phyloP scores from a whole-genome alignment of 352 stramenopile genomes.

The Phytopythium mirpurense region DNA sequence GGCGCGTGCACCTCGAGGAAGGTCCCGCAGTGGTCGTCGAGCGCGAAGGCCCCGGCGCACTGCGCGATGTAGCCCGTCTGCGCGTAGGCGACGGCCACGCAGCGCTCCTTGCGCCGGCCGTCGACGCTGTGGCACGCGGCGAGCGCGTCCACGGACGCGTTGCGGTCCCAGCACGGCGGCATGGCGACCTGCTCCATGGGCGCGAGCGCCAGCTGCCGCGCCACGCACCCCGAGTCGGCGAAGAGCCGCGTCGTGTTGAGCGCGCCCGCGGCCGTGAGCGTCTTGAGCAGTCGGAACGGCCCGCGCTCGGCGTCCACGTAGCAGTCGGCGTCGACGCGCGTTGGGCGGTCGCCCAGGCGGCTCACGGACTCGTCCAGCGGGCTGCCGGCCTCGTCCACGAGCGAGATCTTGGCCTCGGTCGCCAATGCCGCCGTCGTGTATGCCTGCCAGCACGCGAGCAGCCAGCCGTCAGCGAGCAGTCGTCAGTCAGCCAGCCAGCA shows the following conservation, averaged over 20 bases:
- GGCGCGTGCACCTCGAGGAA: constrained; percentile 83
- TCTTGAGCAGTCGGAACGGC: constrained; percentile 61
- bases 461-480: too few species aligned
- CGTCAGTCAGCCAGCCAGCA: neutral
- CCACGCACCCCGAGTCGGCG: constrained; percentile 49
- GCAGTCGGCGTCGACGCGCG: constrained; percentile 66
- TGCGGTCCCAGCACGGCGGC: constrained; percentile 83
- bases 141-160: constrained; percentile 65
- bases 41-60: constrained; percentile 56
- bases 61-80: constrained; percentile 75
- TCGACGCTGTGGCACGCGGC: constrained; percentile 60
- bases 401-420: constrained; percentile 48
- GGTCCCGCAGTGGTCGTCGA: constrained; percentile 79
- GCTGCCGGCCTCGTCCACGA: constrained; percentile 63
- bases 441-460: constrained; percentile 13
- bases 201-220: constrained; percentile 37
- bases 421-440: constrained; percentile 33
- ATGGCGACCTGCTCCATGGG: constrained; percentile 42
- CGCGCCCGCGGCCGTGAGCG: constrained; percentile 22
- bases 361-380: constrained; percentile 54
- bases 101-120: constrained; percentile 44
- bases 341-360: constrained; percentile 61
- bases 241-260: constrained; percentile 48
- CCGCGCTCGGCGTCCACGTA: constrained; percentile 47
- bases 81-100: constrained; percentile 76